Percentiles rank a stretch among this genome's conserved stretches.
phyloP scores from a whole-genome alignment of 2,329 filamentous ascomycete species.

The Alternaria sp. region DNA sequence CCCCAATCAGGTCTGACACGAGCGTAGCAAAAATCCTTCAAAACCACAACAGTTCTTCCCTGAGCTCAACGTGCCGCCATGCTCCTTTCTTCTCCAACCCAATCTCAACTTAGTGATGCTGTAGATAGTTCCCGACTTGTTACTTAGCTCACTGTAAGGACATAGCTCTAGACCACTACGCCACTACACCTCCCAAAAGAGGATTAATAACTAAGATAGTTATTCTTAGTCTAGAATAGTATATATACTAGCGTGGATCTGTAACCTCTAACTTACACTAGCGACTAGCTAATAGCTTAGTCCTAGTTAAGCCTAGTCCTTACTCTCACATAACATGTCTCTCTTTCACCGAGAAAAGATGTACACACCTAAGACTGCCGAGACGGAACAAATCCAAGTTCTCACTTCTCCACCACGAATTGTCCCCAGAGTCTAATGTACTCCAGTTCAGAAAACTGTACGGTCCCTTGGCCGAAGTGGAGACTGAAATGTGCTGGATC shows the following conservation, averaged over 20 bases:
- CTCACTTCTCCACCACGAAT: neutral
- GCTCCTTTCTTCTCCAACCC: neutral
- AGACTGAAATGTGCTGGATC: neutral
- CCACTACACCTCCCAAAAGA: no score
- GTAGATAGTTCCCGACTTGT: neutral
- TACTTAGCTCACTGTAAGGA: no score
- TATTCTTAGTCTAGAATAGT: no score
- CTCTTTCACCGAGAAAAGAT: neutral
- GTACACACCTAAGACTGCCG: neutral
- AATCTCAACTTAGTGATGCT: neutral
- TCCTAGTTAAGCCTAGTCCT: no score
- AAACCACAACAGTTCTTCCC: neutral
- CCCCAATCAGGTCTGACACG: neutral
- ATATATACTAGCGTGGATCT: no score
- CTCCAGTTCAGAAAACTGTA: neutral
- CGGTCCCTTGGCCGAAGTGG: neutral
- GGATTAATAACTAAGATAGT: no score
- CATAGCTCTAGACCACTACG: no score
- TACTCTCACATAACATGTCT: neutral
- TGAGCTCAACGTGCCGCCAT: neutral
- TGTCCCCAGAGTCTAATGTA: neutral
- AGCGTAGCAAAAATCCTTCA: neutral
- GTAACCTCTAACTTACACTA: no score
- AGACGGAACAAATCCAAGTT: neutral
- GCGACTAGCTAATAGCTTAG: no score